phyloP scores from a whole-genome alignment of 176 grass and related monocot species.

The Phyllostachys edulis region DNA sequence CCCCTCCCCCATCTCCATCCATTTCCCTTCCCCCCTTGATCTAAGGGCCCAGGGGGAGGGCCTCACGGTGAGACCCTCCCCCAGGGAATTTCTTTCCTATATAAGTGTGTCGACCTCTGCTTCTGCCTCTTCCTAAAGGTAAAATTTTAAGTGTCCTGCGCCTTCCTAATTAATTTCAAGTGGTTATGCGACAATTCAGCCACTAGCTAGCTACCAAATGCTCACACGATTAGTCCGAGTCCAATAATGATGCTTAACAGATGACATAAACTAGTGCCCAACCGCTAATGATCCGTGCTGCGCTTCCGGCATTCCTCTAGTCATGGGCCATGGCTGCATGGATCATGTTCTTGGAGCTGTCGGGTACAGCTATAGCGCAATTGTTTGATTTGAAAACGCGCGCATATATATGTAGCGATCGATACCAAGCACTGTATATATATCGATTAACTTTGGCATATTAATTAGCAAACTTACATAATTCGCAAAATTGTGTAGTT shows the following conservation, averaged over 20 bases:
- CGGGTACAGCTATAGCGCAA: background rate
- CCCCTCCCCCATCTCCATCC: too few species aligned
- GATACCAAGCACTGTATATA: too few species aligned
- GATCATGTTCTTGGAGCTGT: slow-evolving; percentile 45
- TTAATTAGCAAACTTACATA: too few species aligned
- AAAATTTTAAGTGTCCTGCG: background rate
- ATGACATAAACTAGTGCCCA: slow-evolving; percentile 39
- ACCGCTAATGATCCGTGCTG: slow-evolving; percentile 50
- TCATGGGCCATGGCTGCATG: slow-evolving; percentile 43
- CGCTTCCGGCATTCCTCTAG: slow-evolving; percentile 13
- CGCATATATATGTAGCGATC: too few species aligned
- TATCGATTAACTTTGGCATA: too few species aligned
- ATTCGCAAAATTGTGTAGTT: too few species aligned
- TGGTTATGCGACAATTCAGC: slow-evolving; percentile 39
- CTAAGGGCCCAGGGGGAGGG: too few species aligned
- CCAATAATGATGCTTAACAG: slow-evolving; percentile 41
- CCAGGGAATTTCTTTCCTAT: too few species aligned
- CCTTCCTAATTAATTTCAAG: slow-evolving; percentile 30
- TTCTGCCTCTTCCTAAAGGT: slow-evolving; percentile 1
- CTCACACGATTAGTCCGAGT: slow-evolving; percentile 28
- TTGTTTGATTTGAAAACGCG: background rate
- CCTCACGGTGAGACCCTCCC: too few species aligned
- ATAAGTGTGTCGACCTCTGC: background rate
- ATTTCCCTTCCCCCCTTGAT: too few species aligned
- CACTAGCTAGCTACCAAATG: slow-evolving; percentile 22